Evolutionary conservation across 495 filamentous ascomycete species (phyloP), one percentile per base, ranked within the genome.

Genomic region (Penicillium antarcticum): DNA sequence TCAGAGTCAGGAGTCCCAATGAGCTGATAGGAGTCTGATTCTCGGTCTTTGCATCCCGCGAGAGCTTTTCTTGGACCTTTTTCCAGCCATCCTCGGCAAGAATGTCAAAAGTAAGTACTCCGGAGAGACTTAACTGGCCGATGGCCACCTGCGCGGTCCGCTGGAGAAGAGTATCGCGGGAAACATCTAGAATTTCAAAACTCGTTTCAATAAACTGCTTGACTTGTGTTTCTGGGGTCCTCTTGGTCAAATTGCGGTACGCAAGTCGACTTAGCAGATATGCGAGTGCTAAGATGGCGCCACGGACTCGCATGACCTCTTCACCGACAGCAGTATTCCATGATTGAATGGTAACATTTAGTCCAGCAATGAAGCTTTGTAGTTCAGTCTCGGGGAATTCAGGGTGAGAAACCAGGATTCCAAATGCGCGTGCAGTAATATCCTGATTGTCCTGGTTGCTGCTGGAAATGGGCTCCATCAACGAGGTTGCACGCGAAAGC

Each of bases 11-110:
- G 55, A 62, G 77, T 2, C 92, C 94, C 8, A 98, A 72, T 1
- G 88, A 77, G 12, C 75, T 65, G 44, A 97, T 91, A 2, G 92
- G 86, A 45, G 80, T 86, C 45, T 95, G 91, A 53, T 89, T 87
- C 36, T 91, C 89, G 42, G 84, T 78, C 62, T 87, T 87, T n/a
- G 91, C 87, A 37, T 84, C 78, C 16, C 72, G 72, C 9, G 73
- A 68, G 2, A 96, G 68, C 31, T 82, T 77, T 10, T 84, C 78
- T 37, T 85, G 68, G 17, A 88, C 65, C 5, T 66, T 65, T 16
- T 69, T 63, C 65, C 73, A 71, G 21, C 67, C 54, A 36, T 69
- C 49, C 8, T 64, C 63, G 2, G 68, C 55, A 14, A 86, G 55
- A 0, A 55, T 57, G 11, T 69, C 62, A 0, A 71, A 56, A 1